These are phyloP conservation scores for Exophiala aquamarina DNA, from an alignment of 2,329 filamentous ascomycete species.

Conservation along the genomic window DNA sequence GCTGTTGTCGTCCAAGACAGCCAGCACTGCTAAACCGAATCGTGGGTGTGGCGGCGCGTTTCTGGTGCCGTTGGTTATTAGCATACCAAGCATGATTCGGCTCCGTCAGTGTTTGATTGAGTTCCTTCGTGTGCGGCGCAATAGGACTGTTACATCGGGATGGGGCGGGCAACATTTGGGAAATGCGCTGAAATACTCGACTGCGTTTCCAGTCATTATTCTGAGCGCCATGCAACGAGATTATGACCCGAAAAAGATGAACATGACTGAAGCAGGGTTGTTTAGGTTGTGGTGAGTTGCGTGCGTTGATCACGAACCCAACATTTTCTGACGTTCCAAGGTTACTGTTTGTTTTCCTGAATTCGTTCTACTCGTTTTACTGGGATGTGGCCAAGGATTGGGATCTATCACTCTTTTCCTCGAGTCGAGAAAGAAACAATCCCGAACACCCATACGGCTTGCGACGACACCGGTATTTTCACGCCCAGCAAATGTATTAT, in stretches of 20 bases:
- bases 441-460: slow-evolving; percentile 74
- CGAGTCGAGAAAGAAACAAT: slow-evolving; percentile 55
- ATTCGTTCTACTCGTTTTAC: slow-evolving; percentile 95
- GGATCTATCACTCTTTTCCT: slow-evolving; percentile 82
- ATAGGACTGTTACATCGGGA: slow-evolving; percentile 49
- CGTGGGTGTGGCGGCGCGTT: slow-evolving; percentile 76
- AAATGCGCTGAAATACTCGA: slow-evolving; percentile 94
- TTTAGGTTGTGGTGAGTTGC: slow-evolving; percentile 54
- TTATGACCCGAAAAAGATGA: slow-evolving; percentile 51
- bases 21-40: slow-evolving; percentile 78
- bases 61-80: slow-evolving; percentile 80
- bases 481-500: slow-evolving; percentile 76
- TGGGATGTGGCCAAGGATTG: slow-evolving; percentile 98
- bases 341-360: slow-evolving; percentile 72
- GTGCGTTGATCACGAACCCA: neutral
- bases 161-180: slow-evolving; percentile 86
- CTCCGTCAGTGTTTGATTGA: slow-evolving; percentile 91
- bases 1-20: slow-evolving; percentile 72
- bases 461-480: slow-evolving; percentile 71
- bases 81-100: slow-evolving; percentile 79
- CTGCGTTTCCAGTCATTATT: slow-evolving; percentile 86
- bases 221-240: slow-evolving; percentile 73
- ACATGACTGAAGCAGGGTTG: slow-evolving; percentile 56
- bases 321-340: slow-evolving; percentile 44
- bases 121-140: slow-evolving; percentile 68